Conservation (phyloP, 768 basidiomycete genomes). For the Suillus lakei region DNA sequence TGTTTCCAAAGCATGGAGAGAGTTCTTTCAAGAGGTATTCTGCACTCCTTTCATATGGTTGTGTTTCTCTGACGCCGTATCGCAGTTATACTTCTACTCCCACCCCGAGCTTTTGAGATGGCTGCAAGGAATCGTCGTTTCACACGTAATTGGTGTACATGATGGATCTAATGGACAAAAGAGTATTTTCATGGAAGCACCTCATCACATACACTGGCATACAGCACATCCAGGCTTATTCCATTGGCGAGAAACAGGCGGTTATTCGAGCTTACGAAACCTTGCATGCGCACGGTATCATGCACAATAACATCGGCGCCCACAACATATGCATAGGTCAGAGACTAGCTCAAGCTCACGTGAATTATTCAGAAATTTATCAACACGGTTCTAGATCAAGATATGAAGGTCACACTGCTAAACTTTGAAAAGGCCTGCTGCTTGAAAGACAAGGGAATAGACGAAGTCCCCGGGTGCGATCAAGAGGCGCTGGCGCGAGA, state of each 20-base stretch:
- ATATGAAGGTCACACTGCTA: conserved; percentile 1
- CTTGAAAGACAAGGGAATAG: conserved; percentile 4
- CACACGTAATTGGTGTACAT: conserved; percentile 20
- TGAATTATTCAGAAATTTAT: background rate
- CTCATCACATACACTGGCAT: conserved; percentile 24
- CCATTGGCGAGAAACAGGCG: conserved; percentile 14
- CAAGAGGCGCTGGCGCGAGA: conserved; percentile 16
- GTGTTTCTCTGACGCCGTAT: background rate
- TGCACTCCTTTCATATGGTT: background rate
- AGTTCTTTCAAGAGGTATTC: conserved; percentile 17
- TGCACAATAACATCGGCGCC: conserved; percentile 22
- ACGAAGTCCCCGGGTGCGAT: conserved; percentile 12
- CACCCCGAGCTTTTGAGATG: conserved; percentile 20
- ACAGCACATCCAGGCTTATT: conserved; percentile 17
- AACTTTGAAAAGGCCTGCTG: conserved; percentile 19
- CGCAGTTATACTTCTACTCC: conserved; percentile 22
- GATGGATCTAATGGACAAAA: conserved; percentile 14
- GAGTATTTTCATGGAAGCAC: conserved; percentile 22
- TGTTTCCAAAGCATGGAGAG: conserved; percentile 4
- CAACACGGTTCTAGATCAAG: conserved; percentile 1
- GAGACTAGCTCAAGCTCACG: background rate
- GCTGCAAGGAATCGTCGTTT: conserved; percentile 27
- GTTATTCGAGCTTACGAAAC: conserved; percentile 23
- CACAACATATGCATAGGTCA: conserved; percentile 27
- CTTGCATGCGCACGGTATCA: conserved; percentile 25